phyloP scores from a whole-genome alignment of 768 basidiomycete species.

The Chalciporus sphaerocephalus region DNA sequence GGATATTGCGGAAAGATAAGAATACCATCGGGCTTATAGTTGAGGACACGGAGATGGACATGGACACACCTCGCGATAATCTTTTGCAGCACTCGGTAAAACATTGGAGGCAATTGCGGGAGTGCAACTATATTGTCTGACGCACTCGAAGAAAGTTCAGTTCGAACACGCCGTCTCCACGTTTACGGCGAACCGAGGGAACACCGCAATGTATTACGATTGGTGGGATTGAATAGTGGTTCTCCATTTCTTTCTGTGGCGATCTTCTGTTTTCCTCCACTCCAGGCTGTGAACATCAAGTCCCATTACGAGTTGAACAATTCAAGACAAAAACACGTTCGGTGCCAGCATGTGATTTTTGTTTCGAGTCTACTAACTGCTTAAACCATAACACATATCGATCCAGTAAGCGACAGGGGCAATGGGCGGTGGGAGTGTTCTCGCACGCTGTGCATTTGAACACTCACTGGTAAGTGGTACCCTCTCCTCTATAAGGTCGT shows the following conservation, averaged over 20 bases:
- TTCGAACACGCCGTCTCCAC: constrained; percentile 22
- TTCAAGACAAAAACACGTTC: too few relatives aligned
- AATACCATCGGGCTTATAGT: constrained; percentile 1
- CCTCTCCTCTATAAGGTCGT: too few relatives aligned
- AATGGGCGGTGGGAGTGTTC: neutral
- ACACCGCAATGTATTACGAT: neutral
- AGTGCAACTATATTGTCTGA: constrained; percentile 1
- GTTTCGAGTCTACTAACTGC: neutral
- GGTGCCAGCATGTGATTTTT: neutral
- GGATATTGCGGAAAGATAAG: constrained; percentile 9
- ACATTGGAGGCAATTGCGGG: neutral
- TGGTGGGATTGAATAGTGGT: neutral
- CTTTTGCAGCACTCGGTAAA: constrained; percentile 1
- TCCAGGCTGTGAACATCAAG: too few relatives aligned
- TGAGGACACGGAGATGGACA: neutral
- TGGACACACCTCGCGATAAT: neutral
- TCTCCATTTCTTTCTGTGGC: neutral
- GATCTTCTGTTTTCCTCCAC: neutral
- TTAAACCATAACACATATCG: neutral
- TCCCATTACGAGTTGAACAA: too few relatives aligned
- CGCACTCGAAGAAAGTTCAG: constrained; percentile 14
- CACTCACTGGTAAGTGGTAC: too few relatives aligned
- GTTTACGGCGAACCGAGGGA: constrained; percentile 21
- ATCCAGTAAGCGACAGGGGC: neutral
- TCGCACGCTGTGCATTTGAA: too few relatives aligned